Base-by-base conservation (phyloP, 2,329 filamentous ascomycete genomes). In the Alternaria ventricosa region DNA sequence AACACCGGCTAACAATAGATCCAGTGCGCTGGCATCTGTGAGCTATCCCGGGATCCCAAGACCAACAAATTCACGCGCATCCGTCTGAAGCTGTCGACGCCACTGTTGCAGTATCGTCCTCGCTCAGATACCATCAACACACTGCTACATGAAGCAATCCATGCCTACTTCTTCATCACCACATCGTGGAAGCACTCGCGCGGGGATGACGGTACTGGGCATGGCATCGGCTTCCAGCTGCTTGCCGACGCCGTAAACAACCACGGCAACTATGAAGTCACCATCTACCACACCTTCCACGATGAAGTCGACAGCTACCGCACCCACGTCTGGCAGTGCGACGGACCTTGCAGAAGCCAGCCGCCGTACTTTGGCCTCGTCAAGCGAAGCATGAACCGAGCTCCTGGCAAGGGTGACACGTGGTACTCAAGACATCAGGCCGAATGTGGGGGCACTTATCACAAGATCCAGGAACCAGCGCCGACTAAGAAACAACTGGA, bases 141-240 rank as follows among this genome's bases (percentile, higher is more conserved):
- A 1, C 70, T 84, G 20, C 71, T 84, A 4, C 82, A 83, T 61
- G 82, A 84, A 62, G 76, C 79, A 3, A 83, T 83, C 18, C 82
- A 83, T 54, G 82, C 81, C 25, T 84, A 83, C 65, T 82, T 84
- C 73, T 83, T 83, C 71, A 71, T 84, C 41, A 82, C 79, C 13
- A 82, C 80, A 3, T 81, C 80, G 9, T 82, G 80, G 80, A 70
- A 63, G 51, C 80, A 83, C 60, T 78, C 78, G 9, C 77, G 82
- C 7, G 79, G 79, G 11, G 81, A 83, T 30, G 77, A 80, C 57
- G 79, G 80, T 0, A 82, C 81, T 15, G 82, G 82, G 0, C 82
- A 84, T 60, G 82, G 82, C 1, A 64, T 64, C 10, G 82, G 81
- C 6, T 83, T 83, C 59, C 78, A 81, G 47, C 66, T 82, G 15